These are phyloP conservation scores for Fusarium beomiforme DNA, from an alignment of 2,329 filamentous ascomycete genomes.

Conservation along the genomic window DNA sequence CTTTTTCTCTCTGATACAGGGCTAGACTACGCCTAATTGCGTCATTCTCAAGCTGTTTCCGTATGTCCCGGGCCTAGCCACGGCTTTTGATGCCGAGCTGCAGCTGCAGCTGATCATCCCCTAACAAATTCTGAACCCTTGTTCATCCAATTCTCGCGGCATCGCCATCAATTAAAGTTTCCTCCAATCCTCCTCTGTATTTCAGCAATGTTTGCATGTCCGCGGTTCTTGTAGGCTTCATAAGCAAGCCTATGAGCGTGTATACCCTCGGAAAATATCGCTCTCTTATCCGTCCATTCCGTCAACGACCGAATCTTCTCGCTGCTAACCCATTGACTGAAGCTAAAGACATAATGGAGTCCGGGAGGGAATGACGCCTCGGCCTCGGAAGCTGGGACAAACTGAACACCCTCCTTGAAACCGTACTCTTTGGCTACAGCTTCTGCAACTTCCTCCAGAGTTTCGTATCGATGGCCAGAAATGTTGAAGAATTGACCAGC, in stretches of 20 bases:
- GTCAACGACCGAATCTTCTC: constrained; percentile 52
- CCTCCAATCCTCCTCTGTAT: constrained; percentile 18
- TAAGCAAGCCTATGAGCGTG: constrained; percentile 52
- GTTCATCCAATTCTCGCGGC: background rate
- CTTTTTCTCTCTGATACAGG: background rate
- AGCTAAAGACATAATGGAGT: constrained; percentile 46
- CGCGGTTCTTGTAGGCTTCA: constrained; percentile 41
- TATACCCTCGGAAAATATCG: constrained; percentile 51
- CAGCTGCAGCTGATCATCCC: background rate
- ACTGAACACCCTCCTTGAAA: constrained; percentile 46
- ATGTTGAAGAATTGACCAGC: constrained; percentile 57
- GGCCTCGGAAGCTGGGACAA: constrained; percentile 32
- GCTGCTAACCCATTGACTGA: constrained; percentile 56
- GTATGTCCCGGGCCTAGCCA: background rate
- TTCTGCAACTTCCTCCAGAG: constrained; percentile 49
- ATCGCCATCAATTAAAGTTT: background rate
- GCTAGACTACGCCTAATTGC: background rate
- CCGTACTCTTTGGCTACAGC: constrained; percentile 55
- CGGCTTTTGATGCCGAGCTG: background rate
- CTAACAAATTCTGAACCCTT: background rate
- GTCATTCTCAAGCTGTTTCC: background rate
- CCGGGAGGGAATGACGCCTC: constrained; percentile 25
- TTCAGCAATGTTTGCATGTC: constrained; percentile 24
- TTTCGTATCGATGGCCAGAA: constrained; percentile 57
- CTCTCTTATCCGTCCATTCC: constrained; percentile 52